These are phyloP conservation scores for Penicillium chermesinum DNA, from an alignment of 495 filamentous ascomycete species.

Conservation along the genomic window DNA sequence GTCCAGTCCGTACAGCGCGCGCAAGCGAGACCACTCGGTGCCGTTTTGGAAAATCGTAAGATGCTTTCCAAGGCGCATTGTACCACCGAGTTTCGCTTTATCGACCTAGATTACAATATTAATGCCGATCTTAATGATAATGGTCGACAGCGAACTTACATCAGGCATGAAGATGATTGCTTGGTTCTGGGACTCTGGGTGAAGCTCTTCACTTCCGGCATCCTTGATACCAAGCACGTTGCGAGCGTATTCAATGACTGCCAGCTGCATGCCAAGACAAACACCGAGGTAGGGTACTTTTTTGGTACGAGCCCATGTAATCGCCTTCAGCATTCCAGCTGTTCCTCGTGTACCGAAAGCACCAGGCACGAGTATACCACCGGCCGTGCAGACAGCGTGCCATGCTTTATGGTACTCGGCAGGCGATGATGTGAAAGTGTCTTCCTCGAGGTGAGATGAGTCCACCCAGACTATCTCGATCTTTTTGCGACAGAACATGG, in stretches of 20 bases:
- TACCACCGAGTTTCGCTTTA: conserved; percentile 72
- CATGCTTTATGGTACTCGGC: conserved; percentile 84
- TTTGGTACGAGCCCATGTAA: conserved; percentile 77
- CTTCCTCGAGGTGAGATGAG: conserved; percentile 70
- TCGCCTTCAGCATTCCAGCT: conserved; percentile 81
- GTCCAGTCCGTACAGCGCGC: conserved; percentile 60
- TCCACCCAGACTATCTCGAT: conserved; percentile 81
- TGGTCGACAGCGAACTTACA: neutral
- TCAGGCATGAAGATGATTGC: conserved; percentile 81
- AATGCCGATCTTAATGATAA: neutral
- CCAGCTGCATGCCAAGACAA: conserved; percentile 95
- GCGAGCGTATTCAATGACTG: conserved; percentile 87
- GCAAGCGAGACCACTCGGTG: conserved; percentile 75
- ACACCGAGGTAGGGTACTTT: conserved; percentile 83
- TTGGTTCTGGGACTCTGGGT: conserved; percentile 4
- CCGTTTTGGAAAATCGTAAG: conserved; percentile 69
- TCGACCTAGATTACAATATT: conserved; percentile 45
- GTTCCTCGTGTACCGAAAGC: conserved; percentile 82
- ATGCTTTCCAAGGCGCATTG: conserved; percentile 83
- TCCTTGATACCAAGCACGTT: conserved; percentile 57
- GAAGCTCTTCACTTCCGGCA: conserved; percentile 4
- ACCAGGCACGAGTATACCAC: conserved; percentile 57
- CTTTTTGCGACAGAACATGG: conserved; percentile 80
- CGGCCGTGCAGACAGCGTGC: conserved; percentile 67
- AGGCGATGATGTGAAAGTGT: conserved; percentile 46